Evolutionary conservation across 2,329 filamentous ascomycete species (phyloP), one percentile per base, ranked within the genome.

Genomic region (Zasmidium citrigriseum): DNA sequence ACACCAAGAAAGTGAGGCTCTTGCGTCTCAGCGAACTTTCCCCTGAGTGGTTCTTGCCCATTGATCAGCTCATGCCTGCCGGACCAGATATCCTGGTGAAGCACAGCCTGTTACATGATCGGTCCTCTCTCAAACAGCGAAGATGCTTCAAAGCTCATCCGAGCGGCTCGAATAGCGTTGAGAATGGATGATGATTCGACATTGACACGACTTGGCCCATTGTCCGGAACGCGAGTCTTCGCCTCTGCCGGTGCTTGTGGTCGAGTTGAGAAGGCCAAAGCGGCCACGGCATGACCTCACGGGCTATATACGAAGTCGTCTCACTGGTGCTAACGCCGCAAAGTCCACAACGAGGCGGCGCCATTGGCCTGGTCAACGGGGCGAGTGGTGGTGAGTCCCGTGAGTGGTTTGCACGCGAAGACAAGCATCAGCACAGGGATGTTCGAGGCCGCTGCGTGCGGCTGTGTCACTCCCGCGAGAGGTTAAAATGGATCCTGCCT

Each of bases 361-460:
- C 46, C 22, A 18, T 49, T 51, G 47, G 34, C 9, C 10, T 29
- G 16, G 10, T 16, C 34, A 41, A 41, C 34, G 7, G n/a, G n/a
- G n/a, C n/a, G n/a, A n/a, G n/a, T n/a, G n/a, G n/a, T n/a, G n/a
- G n/a, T n/a, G n/a, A 12, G 12, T 18, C 22, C 21, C n/a, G 14
- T 38, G 9, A 51, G 14, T 25, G 48, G 24, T n/a, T 18, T 51
- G 48, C 48, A 51, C 48, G 48, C 48, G 48, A 51, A n/a, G 34
- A 41, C n/a, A n/a, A n/a, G n/a, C n/a, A n/a, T n/a, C n/a, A n/a
- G n/a, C n/a, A n/a, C 34, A 41, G 34, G 34, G 34, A 41, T 41
- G 34, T 11, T 41, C 34, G 34, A 41, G 34, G 34, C 34, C 34
- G 34, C 34, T 41, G 12, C 14, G 34, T 41, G 34, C 34, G 34